Evolutionary conservation across 441 rosid genomes (phyloP), one percentile per base, ranked within the genome.

Genomic region (Croton laevigatus): DNA sequence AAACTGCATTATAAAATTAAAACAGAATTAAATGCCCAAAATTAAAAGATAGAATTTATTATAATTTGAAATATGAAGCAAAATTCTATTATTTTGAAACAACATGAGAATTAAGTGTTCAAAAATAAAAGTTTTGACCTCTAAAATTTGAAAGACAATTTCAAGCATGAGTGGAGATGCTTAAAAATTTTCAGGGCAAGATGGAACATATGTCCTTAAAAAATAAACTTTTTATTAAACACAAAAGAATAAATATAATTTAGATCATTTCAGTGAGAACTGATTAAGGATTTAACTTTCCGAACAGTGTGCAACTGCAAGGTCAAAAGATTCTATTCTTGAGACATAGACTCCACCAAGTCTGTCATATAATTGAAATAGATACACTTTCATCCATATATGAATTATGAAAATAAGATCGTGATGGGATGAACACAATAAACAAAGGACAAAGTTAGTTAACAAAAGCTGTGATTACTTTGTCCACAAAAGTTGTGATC

Each of bases 291-390:
- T 23, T 36, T 23, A 4, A 44, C 69, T 59, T 64, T 49, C 53
- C 32, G 9, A 55, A 45, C 27, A 36, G 16, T 12, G 19, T 37
- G 22, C 14, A n/a, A 65, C 53, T 58, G 53, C 65, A 22, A 0
- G 55, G 19, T 70, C 22, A 63, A n/a, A 60, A 64, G 46, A 20
- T 59, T 59, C 55, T 4, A n/a, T 3, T 57, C 60, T 48, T 20
- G 27, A 51, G 17, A 49, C 72, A 60, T 27, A 60, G 49, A 37
- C 45, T 27, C 42, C 7, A 32, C 13, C 22, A 42, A 8, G 32
- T 16, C 10, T 22, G 59, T 59, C 8, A 61, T 44, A 51, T 45
- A 23, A 60, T 46, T 66, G 14, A 54, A 12, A 3, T 5, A 49
- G n/a, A 38, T 52, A 23, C 51, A 27, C 11, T 20, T 67, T 57